Evolutionary conservation across 2,329 filamentous ascomycete genomes (phyloP), one percentile per base, ranked within the genome.

Genomic region (Fusarium chaquense): DNA sequence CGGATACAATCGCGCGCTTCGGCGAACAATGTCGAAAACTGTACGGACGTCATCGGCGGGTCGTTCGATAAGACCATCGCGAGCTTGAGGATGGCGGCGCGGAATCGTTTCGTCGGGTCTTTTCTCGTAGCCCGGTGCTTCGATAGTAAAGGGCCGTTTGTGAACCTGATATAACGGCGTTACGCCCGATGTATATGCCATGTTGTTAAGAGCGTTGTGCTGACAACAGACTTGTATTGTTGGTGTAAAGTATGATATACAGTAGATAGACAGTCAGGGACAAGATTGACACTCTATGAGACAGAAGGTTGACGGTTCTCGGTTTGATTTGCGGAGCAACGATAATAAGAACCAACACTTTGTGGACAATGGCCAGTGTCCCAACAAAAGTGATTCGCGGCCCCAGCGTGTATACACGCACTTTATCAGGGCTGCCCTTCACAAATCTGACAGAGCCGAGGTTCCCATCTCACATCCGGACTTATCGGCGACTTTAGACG

Each of bases 31-130:
- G 74, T 97, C 93, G 80, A 89, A 95, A 70, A 93, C 87, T 47
- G 93, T 97, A 70, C 85, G 81, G 76, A 95, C 85, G 67, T 90
- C 91, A 24, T 90, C 86, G 47, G 88, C 83, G 2, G 92, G 92
- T 4, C 83, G 86, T 40, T 85, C 83, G 54, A 88, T 82, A 60
- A 97, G 89, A 53, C 86, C 88, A 73, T 96, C 85, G 76, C 91
- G 92, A 65, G 90, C 88, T 58, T 84, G 83, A 46, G 88, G 84
- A 77, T 96, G 89, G 55, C 93, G 88, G 67, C 92, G 90, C 20
- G 94, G 93, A 69, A 93, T 89, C 40, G 93, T 95, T 83, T 97
- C 93, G 81, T 92, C 92, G 2, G 90, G 85, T 58, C 90, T 86
- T 70, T 90, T 89, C 76, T 89, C 81, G 70, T 83, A 87, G 72